Evolutionary conservation across 2,329 filamentous ascomycete species (phyloP).

Genomic region (Cucurbitaria berberidis): DNA sequence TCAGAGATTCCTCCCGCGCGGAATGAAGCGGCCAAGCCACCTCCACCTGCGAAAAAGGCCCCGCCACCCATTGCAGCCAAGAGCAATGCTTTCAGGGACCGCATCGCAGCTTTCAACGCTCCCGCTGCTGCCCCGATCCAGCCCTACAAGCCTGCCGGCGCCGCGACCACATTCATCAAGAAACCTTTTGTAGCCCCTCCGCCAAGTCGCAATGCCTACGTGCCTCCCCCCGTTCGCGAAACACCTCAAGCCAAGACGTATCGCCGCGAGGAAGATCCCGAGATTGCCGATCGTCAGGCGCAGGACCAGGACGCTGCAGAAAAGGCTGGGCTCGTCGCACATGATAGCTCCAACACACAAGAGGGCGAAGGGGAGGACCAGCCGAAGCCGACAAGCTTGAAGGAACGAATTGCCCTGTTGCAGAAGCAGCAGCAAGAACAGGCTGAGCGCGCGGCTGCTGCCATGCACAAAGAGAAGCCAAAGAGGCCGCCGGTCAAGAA

Average conservation of each 20-base stretch:
- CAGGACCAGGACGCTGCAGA: slow-evolving; percentile 72
- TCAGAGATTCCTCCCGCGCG: slow-evolving; percentile 25
- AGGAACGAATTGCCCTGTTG: slow-evolving; percentile 91
- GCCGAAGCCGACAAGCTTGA: slow-evolving; percentile 91
- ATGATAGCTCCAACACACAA: slow-evolving; percentile 48
- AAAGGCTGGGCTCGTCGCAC: slow-evolving; percentile 66
- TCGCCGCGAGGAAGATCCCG: slow-evolving; percentile 83
- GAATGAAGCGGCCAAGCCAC: slow-evolving; percentile 50
- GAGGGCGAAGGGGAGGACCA: slow-evolving; percentile 72
- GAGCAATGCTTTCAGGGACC: slow-evolving; percentile 89
- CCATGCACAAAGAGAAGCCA: slow-evolving; percentile 82
- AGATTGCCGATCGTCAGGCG: slow-evolving; percentile 65
- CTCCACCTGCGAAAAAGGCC: slow-evolving; percentile 58
- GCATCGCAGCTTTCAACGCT: slow-evolving; percentile 97
- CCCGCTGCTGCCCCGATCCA: slow-evolving; percentile 80
- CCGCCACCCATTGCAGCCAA: slow-evolving; percentile 76
- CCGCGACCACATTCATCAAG: slow-evolving; percentile 78
- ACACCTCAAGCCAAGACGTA: slow-evolving; percentile 77
- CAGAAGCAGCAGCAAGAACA: slow-evolving; percentile 95
- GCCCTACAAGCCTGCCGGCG: slow-evolving; percentile 82
- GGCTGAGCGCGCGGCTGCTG: slow-evolving; percentile 80
- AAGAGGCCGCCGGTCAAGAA: slow-evolving; percentile 75
- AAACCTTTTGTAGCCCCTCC: slow-evolving; percentile 97
- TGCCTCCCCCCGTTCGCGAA: slow-evolving; percentile 79
- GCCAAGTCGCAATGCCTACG: slow-evolving; percentile 87